Conservation (phyloP, 768 basidiomycete species). For the Russula griseocarnosa region DNA sequence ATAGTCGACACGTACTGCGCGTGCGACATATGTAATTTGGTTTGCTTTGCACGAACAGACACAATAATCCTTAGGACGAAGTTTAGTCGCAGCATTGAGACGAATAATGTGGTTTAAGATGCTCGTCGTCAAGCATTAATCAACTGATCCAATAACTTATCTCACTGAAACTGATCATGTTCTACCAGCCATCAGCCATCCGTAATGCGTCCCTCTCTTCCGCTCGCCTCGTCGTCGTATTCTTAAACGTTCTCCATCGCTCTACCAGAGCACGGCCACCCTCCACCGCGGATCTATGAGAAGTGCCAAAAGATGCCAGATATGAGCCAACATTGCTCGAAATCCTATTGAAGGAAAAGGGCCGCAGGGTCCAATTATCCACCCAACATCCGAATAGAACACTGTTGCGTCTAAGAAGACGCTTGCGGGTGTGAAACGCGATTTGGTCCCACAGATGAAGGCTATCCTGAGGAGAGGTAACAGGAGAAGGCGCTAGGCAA, state of each 20-base stretch:
- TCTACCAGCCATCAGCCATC: neutral
- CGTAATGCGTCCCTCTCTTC: slow-evolving; percentile 36
- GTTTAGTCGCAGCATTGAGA: too few relatives aligned
- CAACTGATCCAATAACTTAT: too few relatives aligned
- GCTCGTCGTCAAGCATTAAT: too few relatives aligned
- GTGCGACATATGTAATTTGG: too few relatives aligned
- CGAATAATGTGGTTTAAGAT: too few relatives aligned
- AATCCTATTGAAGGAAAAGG: slow-evolving; percentile 41
- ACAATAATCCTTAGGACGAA: too few relatives aligned
- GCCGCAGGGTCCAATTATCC: slow-evolving; percentile 43
- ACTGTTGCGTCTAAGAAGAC: slow-evolving; percentile 39
- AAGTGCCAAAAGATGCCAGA: slow-evolving; percentile 20
- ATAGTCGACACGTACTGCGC: too few relatives aligned
- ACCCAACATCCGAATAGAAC: slow-evolving; percentile 49
- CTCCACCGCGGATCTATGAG: slow-evolving; percentile 31
- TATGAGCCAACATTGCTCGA: slow-evolving; percentile 38
- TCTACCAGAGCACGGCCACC: slow-evolving; percentile 29
- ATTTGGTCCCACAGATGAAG: slow-evolving; percentile 40
- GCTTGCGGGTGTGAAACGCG: slow-evolving; percentile 41
- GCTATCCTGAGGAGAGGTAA: slow-evolving; percentile 36
- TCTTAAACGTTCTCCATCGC: slow-evolving; percentile 36
- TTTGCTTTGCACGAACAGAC: too few relatives aligned
- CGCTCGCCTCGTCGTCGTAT: slow-evolving; percentile 40
- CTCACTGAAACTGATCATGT: neutral
- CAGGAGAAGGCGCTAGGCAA: neutral